Evolutionary conservation across 108 stramenopile genomes (phyloP), one percentile per base, ranked within the genome.

Genomic region (Mediolabrus comicus): DNA sequence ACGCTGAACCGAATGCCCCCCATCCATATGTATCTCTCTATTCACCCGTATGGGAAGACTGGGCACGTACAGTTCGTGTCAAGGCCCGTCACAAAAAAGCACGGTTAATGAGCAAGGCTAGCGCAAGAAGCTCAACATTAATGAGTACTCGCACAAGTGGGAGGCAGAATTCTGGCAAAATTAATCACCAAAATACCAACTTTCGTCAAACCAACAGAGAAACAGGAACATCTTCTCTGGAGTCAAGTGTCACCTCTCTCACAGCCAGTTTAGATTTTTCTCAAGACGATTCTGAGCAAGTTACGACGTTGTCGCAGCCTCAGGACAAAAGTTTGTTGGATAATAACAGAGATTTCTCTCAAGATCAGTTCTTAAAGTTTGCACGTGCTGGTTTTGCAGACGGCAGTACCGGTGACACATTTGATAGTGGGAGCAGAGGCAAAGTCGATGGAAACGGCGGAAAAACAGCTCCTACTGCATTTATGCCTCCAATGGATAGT

Each of bases 31-130:
- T 88, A 33, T 75, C 80, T 19, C 57, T 83, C 8, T 86, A 81
- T 66, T 71, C 82, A 36, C 85, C 87, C 3, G 82, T 89, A n/a
- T 86, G 78, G 78, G 84, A 74, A 16, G 77, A 86, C 22, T 67
- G 59, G 31, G 73, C 71, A 33, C 74, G 81, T 26, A 55, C 46
- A 26, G 62, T 59, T 53, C 49, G 79, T 5, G 79, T 72, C 12
- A 72, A 66, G 52, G 61, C 65, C n/a, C 56, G 59, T 3, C 59
- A 67, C 49, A 80, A 63, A 41, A 69, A 52, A 34, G 79, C 58
- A n/a, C 72, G 62, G 32, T n/a, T 65, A 28, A 14, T 39, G 0
- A 56, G 38, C 22, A 31, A 29, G 14, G 10, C 26, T 17, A 53
- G 29, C 60, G 33, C 77, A 67, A 28, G 26, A 66, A 19, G 33